A percentile compares a stretch with the other conserved stretches of the same genome.
phyloP scores from a whole-genome alignment of 306 rosid species.

The Lotus japonicus region DNA sequence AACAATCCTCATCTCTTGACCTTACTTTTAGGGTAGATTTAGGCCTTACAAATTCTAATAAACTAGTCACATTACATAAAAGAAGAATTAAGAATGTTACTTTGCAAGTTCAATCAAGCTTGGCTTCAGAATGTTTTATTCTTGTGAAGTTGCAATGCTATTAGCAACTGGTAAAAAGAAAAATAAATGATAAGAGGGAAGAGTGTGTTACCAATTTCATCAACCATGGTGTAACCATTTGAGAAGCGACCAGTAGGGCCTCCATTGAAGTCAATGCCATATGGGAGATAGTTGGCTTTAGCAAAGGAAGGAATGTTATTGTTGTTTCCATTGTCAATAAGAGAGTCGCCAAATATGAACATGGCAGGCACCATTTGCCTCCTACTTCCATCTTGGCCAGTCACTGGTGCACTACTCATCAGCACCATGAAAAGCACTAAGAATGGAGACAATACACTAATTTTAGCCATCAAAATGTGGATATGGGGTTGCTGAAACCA shows the following conservation, averaged over 20 bases:
- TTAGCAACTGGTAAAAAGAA: neutral
- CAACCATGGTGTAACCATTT: constrained; percentile 88
- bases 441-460: neutral
- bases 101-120: too few species aligned
- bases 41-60: too few species aligned
- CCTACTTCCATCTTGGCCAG: constrained; percentile 34
- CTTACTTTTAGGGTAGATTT: too few species aligned
- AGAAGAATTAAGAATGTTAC: too few species aligned
- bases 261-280: constrained; percentile 80
- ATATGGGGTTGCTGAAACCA: neutral
- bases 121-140: too few species aligned
- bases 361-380: constrained; percentile 74
- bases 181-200: neutral
- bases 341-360: constrained; percentile 92
- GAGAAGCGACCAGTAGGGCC: constrained; percentile 94
- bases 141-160: too few species aligned
- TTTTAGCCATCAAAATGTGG: constrained; percentile 35
- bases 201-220: constrained; percentile 48
- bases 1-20: too few species aligned
- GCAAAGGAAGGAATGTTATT: constrained; percentile 80
- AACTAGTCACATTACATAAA: too few species aligned
- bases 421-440: constrained; percentile 20
- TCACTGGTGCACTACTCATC: constrained; percentile 14
- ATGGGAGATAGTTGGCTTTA: constrained; percentile 86
- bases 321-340: constrained; percentile 91